Percentiles rank a stretch among this genome's conserved stretches.
Conservation (phyloP, 148 eudicot species). For the Chenopodium formosanum region DNA sequence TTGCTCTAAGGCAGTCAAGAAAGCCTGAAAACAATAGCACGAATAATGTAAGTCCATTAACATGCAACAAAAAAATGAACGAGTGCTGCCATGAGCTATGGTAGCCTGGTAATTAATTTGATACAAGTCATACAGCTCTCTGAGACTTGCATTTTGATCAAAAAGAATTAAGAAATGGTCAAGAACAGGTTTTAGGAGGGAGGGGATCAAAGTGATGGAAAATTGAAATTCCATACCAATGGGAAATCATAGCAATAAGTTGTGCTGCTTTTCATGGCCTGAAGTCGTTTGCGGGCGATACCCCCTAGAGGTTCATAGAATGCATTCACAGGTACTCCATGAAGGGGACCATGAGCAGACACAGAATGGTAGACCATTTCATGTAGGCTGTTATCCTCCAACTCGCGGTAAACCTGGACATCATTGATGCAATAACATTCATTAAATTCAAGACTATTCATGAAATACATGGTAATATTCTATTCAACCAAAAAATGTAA, state of each 20-base stretch:
- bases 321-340: slow-evolving; percentile 67
- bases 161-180: not conserved
- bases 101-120: not conserved
- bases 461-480: not conserved
- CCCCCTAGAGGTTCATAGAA: slow-evolving; percentile 67
- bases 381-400: slow-evolving; percentile 61
- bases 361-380: slow-evolving; percentile 64
- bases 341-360: slow-evolving; percentile 53
- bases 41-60: not conserved
- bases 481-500: not conserved
- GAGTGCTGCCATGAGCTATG: not conserved
- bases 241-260: slow-evolving; percentile 99
- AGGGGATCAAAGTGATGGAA: not conserved
- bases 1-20: slow-evolving; percentile 67
- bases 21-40: slow-evolving; percentile 55
- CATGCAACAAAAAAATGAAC: not conserved
- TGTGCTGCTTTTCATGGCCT: slow-evolving; percentile 89
- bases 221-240: slow-evolving; percentile 45
- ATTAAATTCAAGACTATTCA: slow-evolving; percentile 6
- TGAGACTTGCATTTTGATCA: not conserved
- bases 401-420: slow-evolving; percentile 74
- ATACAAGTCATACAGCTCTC: too few relatives aligned
- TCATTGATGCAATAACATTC: slow-evolving; percentile 11
- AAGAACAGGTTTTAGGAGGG: not conserved
- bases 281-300: slow-evolving; percentile 78